Conservation (phyloP, 2,329 filamentous ascomycete species). For the Berkeleyomyces basicola region DNA sequence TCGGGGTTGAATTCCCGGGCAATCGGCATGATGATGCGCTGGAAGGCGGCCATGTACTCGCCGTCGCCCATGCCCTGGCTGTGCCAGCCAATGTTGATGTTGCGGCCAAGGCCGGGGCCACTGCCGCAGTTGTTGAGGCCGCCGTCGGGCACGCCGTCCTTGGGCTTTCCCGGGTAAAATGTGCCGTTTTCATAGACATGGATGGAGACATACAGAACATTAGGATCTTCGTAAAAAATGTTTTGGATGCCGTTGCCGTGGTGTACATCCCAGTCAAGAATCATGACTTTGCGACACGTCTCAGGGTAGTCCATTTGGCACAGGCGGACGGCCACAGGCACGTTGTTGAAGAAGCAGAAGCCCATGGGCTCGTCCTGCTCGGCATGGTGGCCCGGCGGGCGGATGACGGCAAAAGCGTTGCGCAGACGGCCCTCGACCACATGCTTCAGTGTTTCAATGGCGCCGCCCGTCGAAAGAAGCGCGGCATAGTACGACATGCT, state of each 20-base stretch:
- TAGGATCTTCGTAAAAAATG: constrained; percentile 87
- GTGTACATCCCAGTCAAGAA: constrained; percentile 79
- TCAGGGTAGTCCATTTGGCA: constrained; percentile 72
- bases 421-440: constrained; percentile 71
- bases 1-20: constrained; percentile 87
- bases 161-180: constrained; percentile 65
- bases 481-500: constrained; percentile 67
- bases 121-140: constrained; percentile 42
- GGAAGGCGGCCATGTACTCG: constrained; percentile 92
- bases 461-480: constrained; percentile 72
- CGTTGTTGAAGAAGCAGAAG: constrained; percentile 97
- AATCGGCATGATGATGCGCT: constrained; percentile 91
- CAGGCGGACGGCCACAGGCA: constrained; percentile 76
- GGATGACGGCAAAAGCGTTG: constrained; percentile 89
- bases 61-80: constrained; percentile 79
- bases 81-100: constrained; percentile 52
- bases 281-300: constrained; percentile 70
- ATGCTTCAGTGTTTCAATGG: constrained; percentile 90
- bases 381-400: constrained; percentile 89
- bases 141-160: constrained; percentile 43
- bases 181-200: constrained; percentile 72
- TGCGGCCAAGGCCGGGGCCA: constrained; percentile 39
- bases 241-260: constrained; percentile 89
- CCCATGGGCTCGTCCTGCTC: constrained; percentile 76
- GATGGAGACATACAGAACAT: constrained; percentile 86